Percentiles rank a stretch among this genome's conserved stretches.
phyloP scores from a whole-genome alignment of 371 early-diverging fungal genomes.

The Mortierella sp. region DNA sequence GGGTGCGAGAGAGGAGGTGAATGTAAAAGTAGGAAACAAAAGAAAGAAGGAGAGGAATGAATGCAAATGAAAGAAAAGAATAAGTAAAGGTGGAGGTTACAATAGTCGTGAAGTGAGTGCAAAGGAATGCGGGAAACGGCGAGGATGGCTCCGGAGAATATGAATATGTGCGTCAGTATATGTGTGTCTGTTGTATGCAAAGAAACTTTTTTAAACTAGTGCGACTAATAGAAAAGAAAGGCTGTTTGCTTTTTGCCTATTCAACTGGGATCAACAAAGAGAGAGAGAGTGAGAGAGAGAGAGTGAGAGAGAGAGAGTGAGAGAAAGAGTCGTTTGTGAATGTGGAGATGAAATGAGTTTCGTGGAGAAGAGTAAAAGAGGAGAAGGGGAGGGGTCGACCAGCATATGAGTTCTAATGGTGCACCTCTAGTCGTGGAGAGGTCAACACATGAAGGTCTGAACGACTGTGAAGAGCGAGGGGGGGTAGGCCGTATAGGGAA shows the following conservation, averaged over 20 bases:
- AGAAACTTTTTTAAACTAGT: neutral
- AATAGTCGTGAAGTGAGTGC: neutral
- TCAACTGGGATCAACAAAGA: slow-evolving; percentile 4
- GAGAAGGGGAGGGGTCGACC: slow-evolving; percentile 14
- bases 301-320: neutral
- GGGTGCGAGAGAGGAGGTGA: neutral
- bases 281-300: neutral
- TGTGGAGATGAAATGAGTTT: slow-evolving; percentile 3
- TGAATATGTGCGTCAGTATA: neutral
- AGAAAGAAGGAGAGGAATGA: neutral
- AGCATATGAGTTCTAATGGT: slow-evolving; percentile 49
- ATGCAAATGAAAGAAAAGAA: neutral
- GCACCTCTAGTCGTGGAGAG: slow-evolving; percentile 37
- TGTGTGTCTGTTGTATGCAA: neutral
- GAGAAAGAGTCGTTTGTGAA: neutral
- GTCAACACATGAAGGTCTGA: slow-evolving; percentile 49
- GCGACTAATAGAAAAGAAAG: neutral
- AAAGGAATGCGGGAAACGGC: neutral
- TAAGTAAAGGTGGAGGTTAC: neutral
- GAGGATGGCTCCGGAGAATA: neutral
- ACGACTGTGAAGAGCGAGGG: slow-evolving; percentile 11
- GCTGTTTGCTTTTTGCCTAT: neutral
- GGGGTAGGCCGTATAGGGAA: neutral
- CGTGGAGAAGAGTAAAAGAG: neutral
- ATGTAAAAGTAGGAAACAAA: neutral